Base-by-base conservation (phyloP, 805 yeast genomes). In the Zygosaccharomyces bisporus region DNA sequence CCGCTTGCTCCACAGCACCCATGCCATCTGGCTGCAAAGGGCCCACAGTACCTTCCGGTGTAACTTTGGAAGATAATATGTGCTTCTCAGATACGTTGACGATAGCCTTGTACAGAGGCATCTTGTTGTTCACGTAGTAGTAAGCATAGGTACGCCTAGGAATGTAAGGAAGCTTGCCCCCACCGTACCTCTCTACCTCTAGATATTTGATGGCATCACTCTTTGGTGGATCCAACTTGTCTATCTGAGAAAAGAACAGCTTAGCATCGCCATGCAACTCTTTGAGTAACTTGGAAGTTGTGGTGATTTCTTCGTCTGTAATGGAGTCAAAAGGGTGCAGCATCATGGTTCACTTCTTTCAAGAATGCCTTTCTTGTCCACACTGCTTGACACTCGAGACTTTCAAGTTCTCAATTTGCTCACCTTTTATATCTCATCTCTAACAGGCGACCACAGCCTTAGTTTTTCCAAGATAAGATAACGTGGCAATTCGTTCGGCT, bases 211-310 rank as follows among this genome's bases (percentile, higher is more conserved):
- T 58, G 83, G 86, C 81, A 50, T 75, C 80, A 54, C 75, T 69
- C 74, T 86, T 86, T 49, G 95, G 90, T 25, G 95, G 95, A 60
- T 86, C 95, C 37, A 76, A 55, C 61, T 80, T 74, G 60, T 83
- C 90, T 48, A 81, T 67, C 61, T 79, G 85, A 41, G 76, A 72
- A 62, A 83, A 83, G 62, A 80, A 85, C 42, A 81, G 77, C 39
- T 73, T 77, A 13, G 67, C 57, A 24, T 76, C 76, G 14, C 78
- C 72, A 58, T 76, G 66, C 43, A 75, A 58, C 59, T 77, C 83
- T 67, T 81, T 81, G 65, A 81, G 68, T 48, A 81, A 71, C 64
- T 79, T 78, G 41, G 81, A 58, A 34, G 85, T 76, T 50, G 73
- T 63, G 61, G 74, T 70, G 56, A 80, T 66, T 67, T 81, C 88